Base-by-base conservation (phyloP, 495 filamentous ascomycete species). In the Podospora pseudocomata region DNA sequence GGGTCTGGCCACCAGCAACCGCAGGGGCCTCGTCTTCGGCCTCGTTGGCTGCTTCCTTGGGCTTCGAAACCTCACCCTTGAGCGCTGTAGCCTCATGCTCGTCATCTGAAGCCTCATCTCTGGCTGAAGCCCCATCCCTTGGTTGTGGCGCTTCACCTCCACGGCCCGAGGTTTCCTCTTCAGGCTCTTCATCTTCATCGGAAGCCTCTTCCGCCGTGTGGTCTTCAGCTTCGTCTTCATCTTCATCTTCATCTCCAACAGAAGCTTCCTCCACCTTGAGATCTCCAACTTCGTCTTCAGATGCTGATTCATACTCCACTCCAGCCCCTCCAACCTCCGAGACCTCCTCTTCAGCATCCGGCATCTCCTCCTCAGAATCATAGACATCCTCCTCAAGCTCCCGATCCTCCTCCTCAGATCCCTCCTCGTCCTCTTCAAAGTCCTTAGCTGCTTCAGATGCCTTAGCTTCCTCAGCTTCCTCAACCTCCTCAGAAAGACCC, bases 31-130 rank as follows among this genome's bases (percentile, higher is more conserved):
- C 39, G 7, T 49, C 39, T 13, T 49, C 15, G 39, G 39, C 39
- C 9, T 49, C 2, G 39, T 49, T 13, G 18, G 72, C 73, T 44
- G 76, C 80, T 20, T 81, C 80, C 28, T 80, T 78, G 16, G 77
- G 76, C 30, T 79, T 78, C 1, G 79, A 80, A 18, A 81, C 68
- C 5, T 80, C 23, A 23, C 1, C 1, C 23, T 23, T 23, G 23
- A 23, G 23, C 23, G 23, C 23, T 23, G 23, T 23, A 23, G 23
- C 23, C 23, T 23, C 57, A 53, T 75, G 74, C 32, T 80, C 80
- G 5, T 79, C 73, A n/a, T 77, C 76, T 0, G 78, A 77, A 11
- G 9, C 7, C 30, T 32, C 30, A 7, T 69, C 68, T 18, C 53
- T 68, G 44, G 65, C 30, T 32, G 4, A 7, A 16, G 39, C 3